Evolutionary conservation across 768 basidiomycete genomes (phyloP), one percentile per base, ranked within the genome.

Genomic region (Termitomyces sp.): DNA sequence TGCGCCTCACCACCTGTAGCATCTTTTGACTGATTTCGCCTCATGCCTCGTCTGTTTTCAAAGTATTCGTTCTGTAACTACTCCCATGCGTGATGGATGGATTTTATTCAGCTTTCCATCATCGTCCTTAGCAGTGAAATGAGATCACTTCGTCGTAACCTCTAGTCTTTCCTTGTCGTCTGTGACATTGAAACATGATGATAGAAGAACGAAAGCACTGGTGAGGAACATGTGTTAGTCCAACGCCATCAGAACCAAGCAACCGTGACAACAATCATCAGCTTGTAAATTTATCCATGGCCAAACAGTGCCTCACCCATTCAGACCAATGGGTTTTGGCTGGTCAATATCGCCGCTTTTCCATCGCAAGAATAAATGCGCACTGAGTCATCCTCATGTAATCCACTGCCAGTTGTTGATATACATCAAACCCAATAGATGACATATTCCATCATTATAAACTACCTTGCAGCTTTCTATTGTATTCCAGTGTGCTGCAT

Each of bases 1-100:
- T 51, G 50, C 50, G 50, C 50, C 50, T 40, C 50, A 39, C 35
- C 9, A 9, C 34, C 16, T 37, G 23, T 5, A 37, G 25, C 17
- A 12, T n/a, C 5, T 44, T 19, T 41, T 19, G 1, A 16, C 7
- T 9, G 14, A 43, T 23, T 44, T 17, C 27, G 23, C 17, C 1
- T n/a, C 23, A 3, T 49, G 21, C 34, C 23, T 49, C 3, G 5
- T 19, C 16, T 2, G 5, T 37, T 1, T 9, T 35, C 23, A 8
- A 21, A 30, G n/a, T 21, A 2, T 25, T 49, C 7, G 1, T 16
- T 17, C 8, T 49, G 14, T 9, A 37, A n/a, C 11, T 25, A 25
- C 2, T 1, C 1, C 39, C 11, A 1, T 2, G 5, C 21, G 1
- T n/a, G 16, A 8, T 5, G 23, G 11, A 12, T 7, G 3, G 3